Evolutionary conservation across 2,329 filamentous ascomycete species (phyloP), one percentile per base, ranked within the genome.

Genomic region (Delphinella strobiligena): DNA sequence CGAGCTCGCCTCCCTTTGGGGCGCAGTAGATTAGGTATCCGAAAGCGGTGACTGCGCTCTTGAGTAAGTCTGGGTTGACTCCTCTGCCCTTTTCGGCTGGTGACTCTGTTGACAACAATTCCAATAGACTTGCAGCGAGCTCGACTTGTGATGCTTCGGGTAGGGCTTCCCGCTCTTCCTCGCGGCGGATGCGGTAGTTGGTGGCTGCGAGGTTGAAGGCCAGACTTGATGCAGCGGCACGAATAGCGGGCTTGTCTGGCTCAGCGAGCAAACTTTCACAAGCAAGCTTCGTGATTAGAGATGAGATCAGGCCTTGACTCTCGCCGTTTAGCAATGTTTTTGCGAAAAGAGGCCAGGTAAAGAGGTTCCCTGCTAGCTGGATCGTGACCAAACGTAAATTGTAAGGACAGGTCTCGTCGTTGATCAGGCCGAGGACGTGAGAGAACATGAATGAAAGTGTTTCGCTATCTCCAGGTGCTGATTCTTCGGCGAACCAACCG

Each of bases 321-420:
- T 1, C 36, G 87, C 59, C 16, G 50, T 38, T 43, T 31, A 55
- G 40, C 5, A 54, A 36, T 18, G 51, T 48, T 2, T 75, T 69
- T 1, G 77, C 67, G 51, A 81, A 93, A 0, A 93, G 66, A 0
- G 75, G 72, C 1, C 80, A 80, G 0, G 75, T 79, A 62, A 93
- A 94, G 31, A 93, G 67, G 52, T 94, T 95, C 62, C 86, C 93
- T 1, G 76, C 72, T 53, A 89, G 72, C 50, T 95, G 88, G 16
- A 93, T 62, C 1, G 85, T 81, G 12, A 93, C 84, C 2, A 95
- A 75, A 11, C 86, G 80, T 1, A 93, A 70, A 4, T 83, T 79
- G 54, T 95, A 95, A 0, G 86, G 85, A 31, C 78, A 82, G 1
- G 64, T 59, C 7, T 63, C 54, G 22, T 73, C 66, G 4, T 63